phyloP scores from a whole-genome alignment of 2,329 filamentous ascomycete genomes.

The Hymenoscyphus fraxineus region DNA sequence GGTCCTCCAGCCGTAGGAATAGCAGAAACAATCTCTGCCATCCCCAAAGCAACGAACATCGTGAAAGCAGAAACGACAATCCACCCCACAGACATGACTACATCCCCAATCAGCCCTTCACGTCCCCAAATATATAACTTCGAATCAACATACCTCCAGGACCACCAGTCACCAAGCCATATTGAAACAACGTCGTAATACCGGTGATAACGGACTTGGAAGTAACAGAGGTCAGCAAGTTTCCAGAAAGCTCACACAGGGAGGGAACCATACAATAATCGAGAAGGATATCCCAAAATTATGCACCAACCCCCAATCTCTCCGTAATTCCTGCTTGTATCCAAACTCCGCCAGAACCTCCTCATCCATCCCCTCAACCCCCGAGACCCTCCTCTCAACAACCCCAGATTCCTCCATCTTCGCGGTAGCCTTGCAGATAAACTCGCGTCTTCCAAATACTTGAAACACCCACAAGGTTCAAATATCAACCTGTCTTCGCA shows the following conservation, averaged over 20 bases:
- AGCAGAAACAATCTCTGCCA: slow-evolving; percentile 58
- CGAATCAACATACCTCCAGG: slow-evolving; percentile 46
- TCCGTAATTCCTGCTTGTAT: slow-evolving; percentile 55
- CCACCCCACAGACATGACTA: slow-evolving; percentile 54
- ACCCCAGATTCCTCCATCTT: slow-evolving; percentile 7
- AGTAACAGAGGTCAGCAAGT: slow-evolving; percentile 8
- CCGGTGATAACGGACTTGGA: slow-evolving; percentile 54
- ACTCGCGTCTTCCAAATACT: background rate
- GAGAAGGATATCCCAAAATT: slow-evolving; percentile 61
- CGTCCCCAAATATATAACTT: background rate
- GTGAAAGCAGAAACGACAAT: slow-evolving; percentile 54
- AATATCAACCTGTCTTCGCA: too few species aligned
- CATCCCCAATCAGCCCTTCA: slow-evolving; percentile 13
- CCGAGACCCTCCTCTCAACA: slow-evolving; percentile 18
- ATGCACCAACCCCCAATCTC: slow-evolving; percentile 55
- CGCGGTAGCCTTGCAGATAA: background rate
- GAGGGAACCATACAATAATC: slow-evolving; percentile 48
- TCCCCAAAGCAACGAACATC: slow-evolving; percentile 49
- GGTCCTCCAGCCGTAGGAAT: slow-evolving; percentile 56
- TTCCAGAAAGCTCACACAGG: background rate
- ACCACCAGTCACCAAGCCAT: slow-evolving; percentile 53
- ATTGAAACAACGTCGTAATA: slow-evolving; percentile 54
- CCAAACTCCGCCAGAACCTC: slow-evolving; percentile 52
- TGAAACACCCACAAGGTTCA: too few species aligned
- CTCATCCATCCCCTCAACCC: slow-evolving; percentile 40